Evolutionary conservation across 805 yeast genomes (phyloP), one percentile per base, ranked within the genome.

Genomic region (Lipomyces sp.): DNA sequence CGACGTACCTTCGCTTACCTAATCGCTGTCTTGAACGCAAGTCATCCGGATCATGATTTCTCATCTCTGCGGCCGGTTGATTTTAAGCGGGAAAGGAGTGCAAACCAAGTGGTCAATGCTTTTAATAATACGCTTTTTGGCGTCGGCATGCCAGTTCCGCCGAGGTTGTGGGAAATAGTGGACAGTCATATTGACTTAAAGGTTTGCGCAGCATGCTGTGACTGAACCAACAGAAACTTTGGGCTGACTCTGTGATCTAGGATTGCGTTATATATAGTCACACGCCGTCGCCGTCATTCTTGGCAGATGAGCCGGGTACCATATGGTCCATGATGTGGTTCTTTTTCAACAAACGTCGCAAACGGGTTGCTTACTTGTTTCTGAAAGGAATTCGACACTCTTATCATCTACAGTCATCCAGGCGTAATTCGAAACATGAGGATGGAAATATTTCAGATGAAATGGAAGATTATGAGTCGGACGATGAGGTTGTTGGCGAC

Each of bases 31-130:
- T 82, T 95, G 62, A 95, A 95, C 77, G 90, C 96, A 6, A 88
- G 96, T 3, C 94, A 90, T 75, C 98, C 99, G 0, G 99, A 95
- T 76, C 97, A 95, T 74, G 99, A 95, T 75, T 95, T 94, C 73
- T 85, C 96, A 11, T 84, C 89, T 33, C 84, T 95, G 69, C 92
- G 90, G 74, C 99, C 99, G 1, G 82, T 82, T 24, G 88, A 87
- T 76, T 90, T 90, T 77, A 79, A 81, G 53, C 84, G 90, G n/a
- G 85, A 80, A 56, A 66, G 70, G 15, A 70, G 65, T 77, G 61
- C 77, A 74, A 57, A 77, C 73, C 69, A 80, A 76, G 75, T 86
- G 82, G 64, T 83, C 86, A 71, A 85, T 86, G 66, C 87, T 63
- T 88, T 95, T 74, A 92, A 92, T 76, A 90, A 91, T 71, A 81